phyloP scores from a whole-genome alignment of 768 basidiomycete species.

The Pulveroboletus sp. region DNA sequence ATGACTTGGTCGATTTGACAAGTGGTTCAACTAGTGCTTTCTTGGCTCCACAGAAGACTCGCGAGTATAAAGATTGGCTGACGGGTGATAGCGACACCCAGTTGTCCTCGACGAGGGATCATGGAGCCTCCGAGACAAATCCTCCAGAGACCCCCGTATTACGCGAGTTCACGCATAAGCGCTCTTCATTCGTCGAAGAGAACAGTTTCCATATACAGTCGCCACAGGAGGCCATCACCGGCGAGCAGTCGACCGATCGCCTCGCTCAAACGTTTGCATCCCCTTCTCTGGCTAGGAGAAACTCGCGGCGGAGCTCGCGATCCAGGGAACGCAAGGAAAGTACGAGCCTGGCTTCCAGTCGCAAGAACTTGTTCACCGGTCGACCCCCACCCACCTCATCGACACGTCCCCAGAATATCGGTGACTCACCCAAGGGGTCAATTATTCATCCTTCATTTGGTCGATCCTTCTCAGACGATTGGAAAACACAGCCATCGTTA shows the following conservation, averaged over 20 bases:
- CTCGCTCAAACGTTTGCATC: slow-evolving; percentile 4
- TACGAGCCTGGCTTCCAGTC: slow-evolving; percentile 5
- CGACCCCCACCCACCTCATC: slow-evolving; percentile 4
- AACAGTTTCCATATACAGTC: slow-evolving; percentile 28
- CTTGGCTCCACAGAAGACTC: slow-evolving; percentile 19
- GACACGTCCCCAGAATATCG: slow-evolving; percentile 7
- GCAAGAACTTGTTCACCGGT: slow-evolving; percentile 5
- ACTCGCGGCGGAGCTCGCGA: slow-evolving; percentile 26
- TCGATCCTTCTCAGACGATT: slow-evolving; percentile 40
- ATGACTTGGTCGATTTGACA: slow-evolving; percentile 18
- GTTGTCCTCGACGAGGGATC: slow-evolving; percentile 17
- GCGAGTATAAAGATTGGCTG: slow-evolving; percentile 61
- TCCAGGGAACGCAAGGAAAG: slow-evolving; percentile 34
- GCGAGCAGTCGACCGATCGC: slow-evolving; percentile 14
- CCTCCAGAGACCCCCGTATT: slow-evolving; percentile 44
- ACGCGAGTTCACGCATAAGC: slow-evolving; percentile 69
- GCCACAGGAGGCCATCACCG: slow-evolving; percentile 33
- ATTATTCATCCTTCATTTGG: slow-evolving; percentile 9
- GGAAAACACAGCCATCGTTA: slow-evolving; percentile 40
- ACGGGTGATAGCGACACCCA: slow-evolving; percentile 60
- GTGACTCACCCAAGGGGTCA: slow-evolving; percentile 1
- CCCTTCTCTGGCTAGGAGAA: slow-evolving; percentile 22
- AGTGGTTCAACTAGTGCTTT: slow-evolving; percentile 6
- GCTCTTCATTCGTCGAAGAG: slow-evolving; percentile 61
- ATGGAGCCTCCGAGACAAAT: slow-evolving; percentile 11